Base-by-base conservation (phyloP, 2,329 filamentous ascomycete species). In the Coleophoma crateriformis region DNA sequence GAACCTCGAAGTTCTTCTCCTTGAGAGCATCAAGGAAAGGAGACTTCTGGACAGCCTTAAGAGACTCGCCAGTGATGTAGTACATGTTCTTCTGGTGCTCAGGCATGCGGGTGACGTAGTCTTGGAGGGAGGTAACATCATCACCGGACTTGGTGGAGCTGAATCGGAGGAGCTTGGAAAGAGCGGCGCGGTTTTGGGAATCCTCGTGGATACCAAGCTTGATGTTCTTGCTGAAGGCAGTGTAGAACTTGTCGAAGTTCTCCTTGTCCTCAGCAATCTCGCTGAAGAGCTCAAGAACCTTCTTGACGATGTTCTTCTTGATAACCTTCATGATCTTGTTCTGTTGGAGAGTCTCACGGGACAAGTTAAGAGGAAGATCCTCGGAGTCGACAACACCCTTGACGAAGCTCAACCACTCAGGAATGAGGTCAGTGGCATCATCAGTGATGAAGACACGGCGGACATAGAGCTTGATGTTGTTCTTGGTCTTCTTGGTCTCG, bases 321-420 rank as follows among this genome's bases (percentile, higher is more conserved):
- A 97, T 97, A 74, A 97, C 94, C 88, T 97, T 97, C 94, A 97
- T 97, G 82, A 99, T 99, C 90, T 97, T 97, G 88, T 97, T 99
- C 83, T 97, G 94, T 79, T 99, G 94, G 46, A 99, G 90, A 51
- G 92, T 97, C 86, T 99, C 94, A 87, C 94, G 94, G 68, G 94
- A 97, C 79, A 99, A 76, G 85, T 99, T 99, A 74, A 99, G 88
- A 64, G 94, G 94, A 57, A 99, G 88, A 73, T 99, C 94, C 84
- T 99, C 94, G 67, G 94, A 99, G 79, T 99, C 94, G 73, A 99
- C 94, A 65, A 99, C 94, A 87, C 94, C 94, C 88, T 99, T 99
- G 85, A 99, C 78, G 78, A 99, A 99, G 79, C 90, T 84, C 68
- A 99, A 86, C 94, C 94, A 99, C 82, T 99, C 94, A 54, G 94